phyloP scores from a whole-genome alignment of 2,329 filamentous ascomycete species.

The Microthyrium microscopicum region DNA sequence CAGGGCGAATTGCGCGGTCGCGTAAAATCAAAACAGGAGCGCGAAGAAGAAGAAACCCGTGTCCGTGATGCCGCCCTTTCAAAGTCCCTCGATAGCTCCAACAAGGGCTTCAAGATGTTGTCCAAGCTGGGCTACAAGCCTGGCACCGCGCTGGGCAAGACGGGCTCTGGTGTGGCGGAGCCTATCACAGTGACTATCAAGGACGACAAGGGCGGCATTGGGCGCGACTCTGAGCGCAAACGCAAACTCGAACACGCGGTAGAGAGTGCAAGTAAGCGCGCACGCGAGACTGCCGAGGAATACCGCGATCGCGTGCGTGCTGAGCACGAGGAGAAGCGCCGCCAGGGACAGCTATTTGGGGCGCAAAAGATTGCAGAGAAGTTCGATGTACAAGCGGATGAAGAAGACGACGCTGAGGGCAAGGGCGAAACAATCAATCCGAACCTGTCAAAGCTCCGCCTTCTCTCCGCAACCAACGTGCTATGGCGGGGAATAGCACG shows the following conservation, averaged over 20 bases:
- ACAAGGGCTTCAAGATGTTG: conserved; percentile 94
- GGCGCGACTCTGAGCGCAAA: conserved; percentile 69
- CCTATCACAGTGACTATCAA: conserved; percentile 65
- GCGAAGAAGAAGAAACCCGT: conserved; percentile 54
- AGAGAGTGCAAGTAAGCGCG: conserved; percentile 16
- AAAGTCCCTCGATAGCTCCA: conserved; percentile 52
- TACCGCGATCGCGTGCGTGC: conserved; percentile 19
- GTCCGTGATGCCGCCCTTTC: conserved; percentile 61
- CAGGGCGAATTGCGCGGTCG: conserved; percentile 47
- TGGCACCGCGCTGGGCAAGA: conserved; percentile 56
- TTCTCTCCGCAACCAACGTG: conserved; percentile 53
- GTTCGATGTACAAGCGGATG: conserved; percentile 43
- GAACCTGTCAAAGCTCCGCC: conserved; percentile 19
- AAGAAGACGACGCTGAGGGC: conserved; percentile 12
- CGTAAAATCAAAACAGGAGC: conserved; percentile 66
- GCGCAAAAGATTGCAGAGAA: conserved; percentile 73
- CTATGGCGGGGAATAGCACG: conserved; percentile 64
- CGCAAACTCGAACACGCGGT: conserved; percentile 37
- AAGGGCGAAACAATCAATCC: conserved; percentile 15
- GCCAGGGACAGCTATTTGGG: conserved; percentile 53
- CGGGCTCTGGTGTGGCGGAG: conserved; percentile 39
- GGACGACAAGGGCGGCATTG: conserved; percentile 67
- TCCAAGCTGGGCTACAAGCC: conserved; percentile 79
- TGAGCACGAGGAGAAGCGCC: conserved; percentile 19
- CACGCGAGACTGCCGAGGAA: conserved; percentile 29